phyloP scores from a whole-genome alignment of 2,329 filamentous ascomycete species.

The Atkinsonella texensis region DNA sequence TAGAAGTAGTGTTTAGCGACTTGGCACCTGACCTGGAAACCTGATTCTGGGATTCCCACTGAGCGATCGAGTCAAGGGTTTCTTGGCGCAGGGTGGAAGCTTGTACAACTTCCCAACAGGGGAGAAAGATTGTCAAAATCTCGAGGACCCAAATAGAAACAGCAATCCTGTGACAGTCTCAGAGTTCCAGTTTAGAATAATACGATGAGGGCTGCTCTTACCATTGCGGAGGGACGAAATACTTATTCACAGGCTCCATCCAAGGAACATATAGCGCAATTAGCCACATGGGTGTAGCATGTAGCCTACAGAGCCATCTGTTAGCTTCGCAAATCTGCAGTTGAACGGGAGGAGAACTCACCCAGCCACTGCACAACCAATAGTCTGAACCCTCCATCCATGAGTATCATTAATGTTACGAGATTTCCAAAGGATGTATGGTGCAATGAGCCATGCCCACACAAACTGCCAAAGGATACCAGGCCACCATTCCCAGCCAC shows the following conservation, averaged over 20 bases:
- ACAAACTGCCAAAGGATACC: constrained; percentile 48
- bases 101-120: constrained; percentile 44
- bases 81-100: constrained; percentile 28
- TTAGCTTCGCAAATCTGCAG: background rate
- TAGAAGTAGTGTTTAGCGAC: constrained; percentile 11
- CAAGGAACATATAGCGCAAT: constrained; percentile 38
- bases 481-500: constrained; percentile 56
- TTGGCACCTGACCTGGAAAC: constrained; percentile 9
- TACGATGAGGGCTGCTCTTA: constrained; percentile 29
- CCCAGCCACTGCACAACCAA: constrained; percentile 32
- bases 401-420: constrained; percentile 51
- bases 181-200: constrained; percentile 23
- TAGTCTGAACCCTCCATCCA: constrained; percentile 52
- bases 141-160: constrained; percentile 49
- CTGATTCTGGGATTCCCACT: constrained; percentile 29
- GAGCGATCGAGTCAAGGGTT: constrained; percentile 30
- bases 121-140: constrained; percentile 49
- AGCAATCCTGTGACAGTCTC: constrained; percentile 19
- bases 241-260: constrained; percentile 23
- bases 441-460: constrained; percentile 43
- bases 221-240: constrained; percentile 49
- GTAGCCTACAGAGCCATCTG: constrained; percentile 30
- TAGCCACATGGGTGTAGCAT: constrained; percentile 53
- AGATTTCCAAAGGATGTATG: constrained; percentile 38
- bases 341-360: constrained; percentile 12